Evolutionary conservation across 2,329 filamentous ascomycete genomes (phyloP).

Genomic region (Fusarium pseudocircinatum): DNA sequence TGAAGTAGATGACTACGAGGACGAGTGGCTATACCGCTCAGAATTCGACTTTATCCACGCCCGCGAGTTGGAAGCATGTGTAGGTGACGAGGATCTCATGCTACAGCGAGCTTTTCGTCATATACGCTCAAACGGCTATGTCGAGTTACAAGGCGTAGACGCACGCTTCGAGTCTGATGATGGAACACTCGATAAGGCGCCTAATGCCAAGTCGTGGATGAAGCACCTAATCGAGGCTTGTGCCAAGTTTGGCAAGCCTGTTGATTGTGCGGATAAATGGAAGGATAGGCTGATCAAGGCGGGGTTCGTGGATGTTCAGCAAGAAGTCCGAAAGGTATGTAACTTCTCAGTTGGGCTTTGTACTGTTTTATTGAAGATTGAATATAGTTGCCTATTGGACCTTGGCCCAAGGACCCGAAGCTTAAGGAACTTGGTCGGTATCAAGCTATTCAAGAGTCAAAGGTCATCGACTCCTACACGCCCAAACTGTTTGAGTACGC

Average conservation of each 20-base stretch:
- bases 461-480: constrained; percentile 27
- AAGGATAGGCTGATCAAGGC: neutral
- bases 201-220: constrained; percentile 7
- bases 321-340: constrained; percentile 3
- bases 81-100: neutral
- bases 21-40: constrained; percentile 14
- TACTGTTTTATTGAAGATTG: neutral
- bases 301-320: constrained; percentile 11
- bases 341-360: fast-evolving
- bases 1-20: constrained; percentile 24
- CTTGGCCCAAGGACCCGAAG: constrained; percentile 14
- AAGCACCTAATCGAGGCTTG: constrained; percentile 1
- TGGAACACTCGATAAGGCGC: constrained; percentile 2
- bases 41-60: constrained; percentile 19
- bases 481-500: constrained; percentile 21
- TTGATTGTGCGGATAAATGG: constrained; percentile 7
- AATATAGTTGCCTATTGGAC: constrained; percentile 9
- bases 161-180: constrained; percentile 8
- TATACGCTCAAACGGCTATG: neutral
- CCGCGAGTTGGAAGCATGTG: constrained; percentile 20
- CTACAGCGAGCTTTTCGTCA: neutral
- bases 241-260: constrained; percentile 19
- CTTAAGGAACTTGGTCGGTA: constrained; percentile 24
- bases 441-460: constrained; percentile 15
- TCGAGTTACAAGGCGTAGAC: constrained; percentile 14